Evolutionary conservation across 1,284 basidiomycete species (phyloP).

Genomic region (Vanrija sp.): DNA sequence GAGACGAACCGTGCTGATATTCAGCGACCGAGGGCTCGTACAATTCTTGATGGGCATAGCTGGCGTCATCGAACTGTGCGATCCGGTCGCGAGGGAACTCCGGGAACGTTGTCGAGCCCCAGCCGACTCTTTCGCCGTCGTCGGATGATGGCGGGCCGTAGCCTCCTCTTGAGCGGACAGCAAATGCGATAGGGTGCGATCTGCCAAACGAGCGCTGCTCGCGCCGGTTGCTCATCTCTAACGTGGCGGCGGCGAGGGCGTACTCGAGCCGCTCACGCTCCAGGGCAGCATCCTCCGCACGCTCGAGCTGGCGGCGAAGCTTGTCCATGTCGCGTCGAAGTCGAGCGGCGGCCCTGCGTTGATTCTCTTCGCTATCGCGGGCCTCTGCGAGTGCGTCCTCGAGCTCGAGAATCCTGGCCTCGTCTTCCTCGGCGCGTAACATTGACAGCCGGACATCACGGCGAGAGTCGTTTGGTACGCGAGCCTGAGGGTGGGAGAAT

Average conservation of each 20-base stretch:
- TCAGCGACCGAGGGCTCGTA: no score
- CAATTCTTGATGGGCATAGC: no score
- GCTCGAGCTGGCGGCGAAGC: slow-evolving; percentile 30
- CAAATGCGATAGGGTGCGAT: background rate
- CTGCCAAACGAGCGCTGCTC: no score
- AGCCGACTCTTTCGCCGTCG: slow-evolving; percentile 15
- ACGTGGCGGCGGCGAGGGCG: background rate
- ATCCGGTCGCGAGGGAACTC: slow-evolving; percentile 16
- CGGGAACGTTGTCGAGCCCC: slow-evolving; percentile 29
- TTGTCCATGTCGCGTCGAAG: slow-evolving; percentile 33
- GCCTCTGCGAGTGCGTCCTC: slow-evolving; percentile 39
- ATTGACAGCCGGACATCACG: no score
- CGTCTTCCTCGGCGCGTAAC: slow-evolving; percentile 22
- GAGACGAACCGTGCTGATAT: no score
- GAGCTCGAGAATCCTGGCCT: slow-evolving; percentile 28
- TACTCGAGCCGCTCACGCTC: slow-evolving; percentile 7
- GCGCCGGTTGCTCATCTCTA: no score
- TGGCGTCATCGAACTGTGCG: background rate
- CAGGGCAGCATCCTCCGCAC: slow-evolving; percentile 20
- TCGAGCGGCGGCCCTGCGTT: slow-evolving; percentile 34
- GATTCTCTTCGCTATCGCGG: slow-evolving; percentile 33
- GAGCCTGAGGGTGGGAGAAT: background rate
- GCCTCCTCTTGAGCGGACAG: background rate
- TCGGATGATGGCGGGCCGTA: background rate
- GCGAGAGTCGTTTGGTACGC: background rate